Percentiles rank a stretch among this genome's conserved stretches.
These are phyloP conservation scores for Pseudoneurospora amorphoporcata DNA, from an alignment of 495 filamentous ascomycete genomes.

Conservation along the genomic window DNA sequence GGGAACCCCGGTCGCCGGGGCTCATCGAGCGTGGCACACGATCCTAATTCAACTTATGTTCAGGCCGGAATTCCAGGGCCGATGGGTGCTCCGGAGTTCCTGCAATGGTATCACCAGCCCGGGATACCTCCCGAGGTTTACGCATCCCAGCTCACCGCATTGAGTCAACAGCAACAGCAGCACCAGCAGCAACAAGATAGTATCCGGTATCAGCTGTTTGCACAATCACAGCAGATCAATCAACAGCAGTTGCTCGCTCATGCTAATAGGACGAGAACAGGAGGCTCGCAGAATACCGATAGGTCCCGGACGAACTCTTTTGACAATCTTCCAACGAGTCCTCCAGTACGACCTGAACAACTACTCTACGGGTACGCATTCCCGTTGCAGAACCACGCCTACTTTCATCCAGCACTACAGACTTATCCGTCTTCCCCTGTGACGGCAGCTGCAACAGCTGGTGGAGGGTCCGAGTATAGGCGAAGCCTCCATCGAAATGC, in stretches of 20 bases:
- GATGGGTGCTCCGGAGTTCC: constrained; percentile 27
- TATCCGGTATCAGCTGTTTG: constrained; percentile 36
- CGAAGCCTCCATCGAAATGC: constrained; percentile 40
- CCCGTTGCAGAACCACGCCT: constrained; percentile 15
- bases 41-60: constrained; percentile 17
- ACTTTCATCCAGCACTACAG: constrained; percentile 25
- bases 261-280: constrained; percentile 30
- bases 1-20: constrained; percentile 32
- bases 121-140: constrained; percentile 36
- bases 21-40: constrained; percentile 29
- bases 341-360: constrained; percentile 37
- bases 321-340: constrained; percentile 39
- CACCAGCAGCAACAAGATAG: constrained; percentile 12
- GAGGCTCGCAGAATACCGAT: constrained; percentile 25
- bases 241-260: constrained; percentile 37
- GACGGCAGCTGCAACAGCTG: constrained; percentile 23
- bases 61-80: constrained; percentile 10
- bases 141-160: constrained; percentile 23
- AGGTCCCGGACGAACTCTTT: constrained; percentile 45
- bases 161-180: constrained; percentile 28
- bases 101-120: constrained; percentile 30
- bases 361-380: constrained; percentile 27
- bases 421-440: constrained; percentile 40
- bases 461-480: constrained; percentile 33
- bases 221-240: constrained; percentile 34